Base-by-base conservation (phyloP, 1,284 basidiomycete genomes). In the Retiboletus flavoniger region DNA sequence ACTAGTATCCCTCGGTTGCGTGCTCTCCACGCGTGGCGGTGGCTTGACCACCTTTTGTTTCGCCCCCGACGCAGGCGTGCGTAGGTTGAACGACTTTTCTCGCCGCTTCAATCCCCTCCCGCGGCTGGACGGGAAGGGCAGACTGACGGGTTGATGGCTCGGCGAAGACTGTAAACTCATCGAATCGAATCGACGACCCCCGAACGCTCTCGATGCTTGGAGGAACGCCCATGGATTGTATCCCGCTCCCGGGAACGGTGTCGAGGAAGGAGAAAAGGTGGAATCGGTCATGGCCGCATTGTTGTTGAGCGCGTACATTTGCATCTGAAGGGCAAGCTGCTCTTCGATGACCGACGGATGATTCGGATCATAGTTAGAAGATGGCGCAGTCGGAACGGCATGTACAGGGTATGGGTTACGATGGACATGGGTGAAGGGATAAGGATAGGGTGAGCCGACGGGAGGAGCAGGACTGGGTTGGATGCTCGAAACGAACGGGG, bases 1-100 rank as follows among this genome's bases (percentile, higher is more conserved):
- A 60, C 83, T 89, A 16, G 87, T 90, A 59, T 90, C 88, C 47
- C 87, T 74, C 8, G 89, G 87, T 63, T 90, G 87, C 1, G 89
- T 91, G 61, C 87, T 90, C 60, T 89, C 85, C 9, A 90, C 88
- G 9, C 89, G 76, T 14, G 85, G 85, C 1, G 87, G 88, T 2
- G 82, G 82, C 64, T 81, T 82, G 16, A 73, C 57, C 43, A 11
- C 64, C 47, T 80, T 68, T 40, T 68, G 66, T 29, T 63, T 63
- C 4, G 41, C 63, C 4, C 44, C 59, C 60, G 39, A 60, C 35
- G 53, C 64, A 50, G 68, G 66, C 56, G 61, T 65, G 61, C 59
- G 79, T 21, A 74, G 42, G 47, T 72, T 75, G 11, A 52, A 39
- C n/a, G 72, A 72, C 26, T 65, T 69, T 55, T 76, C 72, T 8